Evolutionary conservation across 306 rosid genomes (phyloP), one percentile per base, ranked within the genome.

Genomic region (Senna siamea): DNA sequence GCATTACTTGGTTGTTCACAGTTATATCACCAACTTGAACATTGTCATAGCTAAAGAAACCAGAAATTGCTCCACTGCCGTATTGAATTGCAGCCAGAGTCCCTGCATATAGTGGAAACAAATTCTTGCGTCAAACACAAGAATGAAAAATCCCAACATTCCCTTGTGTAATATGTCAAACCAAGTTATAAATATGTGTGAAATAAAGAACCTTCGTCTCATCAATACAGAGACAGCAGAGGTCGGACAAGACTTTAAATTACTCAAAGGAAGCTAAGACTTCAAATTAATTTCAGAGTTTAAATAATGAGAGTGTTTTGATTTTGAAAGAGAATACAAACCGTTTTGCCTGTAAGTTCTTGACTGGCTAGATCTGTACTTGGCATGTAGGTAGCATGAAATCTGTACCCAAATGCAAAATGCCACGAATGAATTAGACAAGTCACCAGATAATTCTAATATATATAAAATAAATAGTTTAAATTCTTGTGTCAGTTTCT

Each of bases 1-100:
- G 59, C 46, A 77, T 74, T 87, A 89, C 98, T 94, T 94, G 98
- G 53, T 87, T 69, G 79, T 82, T 86, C 28, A 94, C 88, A 48
- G 84, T 70, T 12, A 84, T 19, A 77, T 89, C 91, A 69, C 96
- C 98, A 37, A 94, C 87, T 87, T 35, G 77, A 47, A 91, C 92
- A 75, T 72, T 58, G 66, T 94, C 98, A 28, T 76, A 78, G 74
- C 98, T 94, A 80, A 87, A 89, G 90, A 91, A 94, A 67, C 98
- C 98, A 26, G 93, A 73, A 76, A 94, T 87, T 46, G 96, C 81
- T 51, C 98, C 98, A 9, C 84, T 82, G 35, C 97, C 98, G 85
- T 94, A 94, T 35, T 77, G 89, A 79, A 94, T 94, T 34, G 96
- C 76, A 81, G 97, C 98, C 75, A 84, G 18, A 47, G 90, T 88